These are phyloP conservation scores for Stentor roeselii DNA, from an alignment of 73 alveolate species.

Conservation along the genomic window DNA sequence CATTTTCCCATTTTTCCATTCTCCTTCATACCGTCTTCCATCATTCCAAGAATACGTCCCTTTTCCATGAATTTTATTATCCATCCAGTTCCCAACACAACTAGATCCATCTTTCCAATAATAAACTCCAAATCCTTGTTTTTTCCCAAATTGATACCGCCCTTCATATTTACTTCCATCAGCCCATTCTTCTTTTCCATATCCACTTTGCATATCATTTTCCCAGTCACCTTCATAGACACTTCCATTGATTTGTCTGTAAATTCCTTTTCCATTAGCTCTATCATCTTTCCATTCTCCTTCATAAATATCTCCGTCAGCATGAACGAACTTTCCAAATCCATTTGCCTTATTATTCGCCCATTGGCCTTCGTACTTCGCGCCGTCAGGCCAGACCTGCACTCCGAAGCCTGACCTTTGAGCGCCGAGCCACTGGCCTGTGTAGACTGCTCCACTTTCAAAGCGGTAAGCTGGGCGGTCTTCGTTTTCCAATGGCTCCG, in stretches of 20 bases:
- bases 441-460: conserved; percentile 65
- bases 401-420: conserved; percentile 70
- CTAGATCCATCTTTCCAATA: conserved; percentile 64
- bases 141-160: conserved; percentile 17
- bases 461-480: conserved; percentile 62
- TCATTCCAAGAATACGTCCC: conserved; percentile 68
- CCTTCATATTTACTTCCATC: conserved; percentile 40
- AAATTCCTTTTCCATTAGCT: conserved; percentile 67
- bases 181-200: conserved; percentile 22
- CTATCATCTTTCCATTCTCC: conserved; percentile 65
- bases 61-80: conserved; percentile 46
- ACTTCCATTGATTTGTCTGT: conserved; percentile 60
- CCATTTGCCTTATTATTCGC: conserved; percentile 50
- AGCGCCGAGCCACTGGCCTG: conserved; percentile 78
- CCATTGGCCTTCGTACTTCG: conserved; percentile 56
- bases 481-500: conserved; percentile 42
- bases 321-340: conserved; percentile 50
- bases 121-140: conserved; percentile 42
- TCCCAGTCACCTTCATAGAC: conserved; percentile 41
- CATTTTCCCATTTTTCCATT: conserved; percentile 45
- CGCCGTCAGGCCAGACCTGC: conserved; percentile 42
- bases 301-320: conserved; percentile 61
- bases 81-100: conserved; percentile 46
- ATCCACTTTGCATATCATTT: conserved; percentile 33
- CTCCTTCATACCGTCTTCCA: conserved; percentile 48